Evolutionary conservation across 2,329 filamentous ascomycete genomes (phyloP).

Genomic region (Curvularia hawaiiensis): DNA sequence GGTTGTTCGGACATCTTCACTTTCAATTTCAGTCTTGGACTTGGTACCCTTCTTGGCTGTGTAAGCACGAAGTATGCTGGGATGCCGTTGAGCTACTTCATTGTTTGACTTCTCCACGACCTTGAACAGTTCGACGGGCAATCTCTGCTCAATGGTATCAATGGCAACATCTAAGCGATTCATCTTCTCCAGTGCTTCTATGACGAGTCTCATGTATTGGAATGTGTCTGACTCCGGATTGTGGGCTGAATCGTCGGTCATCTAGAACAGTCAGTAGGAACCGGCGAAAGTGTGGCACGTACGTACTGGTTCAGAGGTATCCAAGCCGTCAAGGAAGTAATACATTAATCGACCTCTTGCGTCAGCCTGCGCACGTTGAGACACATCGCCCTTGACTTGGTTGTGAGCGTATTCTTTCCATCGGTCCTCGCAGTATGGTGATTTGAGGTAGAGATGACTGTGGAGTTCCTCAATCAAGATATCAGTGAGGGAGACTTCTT

Average conservation of each 20-base stretch:
- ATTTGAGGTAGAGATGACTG: slow-evolving; percentile 96
- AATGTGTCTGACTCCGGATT: slow-evolving; percentile 97
- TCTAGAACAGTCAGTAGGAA: slow-evolving; percentile 41
- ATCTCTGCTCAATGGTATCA: slow-evolving; percentile 86
- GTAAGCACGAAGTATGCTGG: slow-evolving; percentile 69
- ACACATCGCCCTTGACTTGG: slow-evolving; percentile 56
- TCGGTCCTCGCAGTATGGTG: slow-evolving; percentile 93
- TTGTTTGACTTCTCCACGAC: slow-evolving; percentile 95
- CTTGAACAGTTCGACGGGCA: slow-evolving; percentile 91
- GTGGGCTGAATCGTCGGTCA: slow-evolving; percentile 86
- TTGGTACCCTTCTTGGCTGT: slow-evolving; percentile 62
- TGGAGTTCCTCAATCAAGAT: slow-evolving; percentile 97
- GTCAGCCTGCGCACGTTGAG: slow-evolving; percentile 41
- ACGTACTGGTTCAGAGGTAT: slow-evolving; percentile 52
- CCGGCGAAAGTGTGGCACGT: not conserved
- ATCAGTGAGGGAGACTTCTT: slow-evolving; percentile 89
- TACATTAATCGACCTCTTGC: slow-evolving; percentile 61
- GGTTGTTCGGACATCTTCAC: slow-evolving; percentile 73
- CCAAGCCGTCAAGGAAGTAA: slow-evolving; percentile 62
- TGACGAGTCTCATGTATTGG: slow-evolving; percentile 83
- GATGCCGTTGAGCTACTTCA: slow-evolving; percentile 91
- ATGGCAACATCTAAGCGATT: slow-evolving; percentile 84
- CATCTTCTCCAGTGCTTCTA: slow-evolving; percentile 90
- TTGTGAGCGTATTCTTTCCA: slow-evolving; percentile 84
- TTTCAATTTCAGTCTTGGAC: slow-evolving; percentile 67